Evolutionary conservation across 148 eudicot species (phyloP).

Genomic region (Cornus suecica): DNA sequence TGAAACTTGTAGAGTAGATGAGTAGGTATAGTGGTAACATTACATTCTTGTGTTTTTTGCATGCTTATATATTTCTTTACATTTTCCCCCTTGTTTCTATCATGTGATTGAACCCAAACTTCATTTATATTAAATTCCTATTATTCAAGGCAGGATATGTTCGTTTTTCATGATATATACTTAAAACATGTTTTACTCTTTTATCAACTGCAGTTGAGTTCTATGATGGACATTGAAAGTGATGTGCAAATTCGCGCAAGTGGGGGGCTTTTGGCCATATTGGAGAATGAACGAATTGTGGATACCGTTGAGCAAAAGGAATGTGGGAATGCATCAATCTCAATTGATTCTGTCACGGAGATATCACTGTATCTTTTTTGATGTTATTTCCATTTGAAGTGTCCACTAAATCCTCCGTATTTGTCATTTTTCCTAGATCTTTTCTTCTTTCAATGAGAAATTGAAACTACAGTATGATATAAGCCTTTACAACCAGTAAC

Average conservation of each 20-base stretch:
- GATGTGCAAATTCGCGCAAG: slow-evolving; percentile 96
- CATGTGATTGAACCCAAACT: not conserved
- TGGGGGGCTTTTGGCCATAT: slow-evolving; percentile 94
- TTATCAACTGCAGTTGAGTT: slow-evolving; percentile 59
- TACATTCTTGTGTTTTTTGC: not conserved
- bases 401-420: not conserved
- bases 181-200: slow-evolving; percentile 5
- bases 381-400: slow-evolving; percentile 9
- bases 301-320: slow-evolving; percentile 83
- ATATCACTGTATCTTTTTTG: slow-evolving; percentile 77
- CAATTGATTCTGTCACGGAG: slow-evolving; percentile 71
- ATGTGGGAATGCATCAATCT: slow-evolving; percentile 65
- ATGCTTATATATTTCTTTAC: not conserved
- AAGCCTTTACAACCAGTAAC: slow-evolving; percentile 30
- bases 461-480: slow-evolving; percentile 16
- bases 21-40: too few species aligned
- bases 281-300: slow-evolving; percentile 86
- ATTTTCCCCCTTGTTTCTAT: not conserved
- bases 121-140: not conserved
- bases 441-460: not conserved
- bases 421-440: not conserved
- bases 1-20: too few species aligned
- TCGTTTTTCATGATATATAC: not conserved
- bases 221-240: slow-evolving; percentile 92
- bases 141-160: not conserved